Conservation (phyloP, 192 early-diverging fungal species). For the Coemansia sp. region DNA sequence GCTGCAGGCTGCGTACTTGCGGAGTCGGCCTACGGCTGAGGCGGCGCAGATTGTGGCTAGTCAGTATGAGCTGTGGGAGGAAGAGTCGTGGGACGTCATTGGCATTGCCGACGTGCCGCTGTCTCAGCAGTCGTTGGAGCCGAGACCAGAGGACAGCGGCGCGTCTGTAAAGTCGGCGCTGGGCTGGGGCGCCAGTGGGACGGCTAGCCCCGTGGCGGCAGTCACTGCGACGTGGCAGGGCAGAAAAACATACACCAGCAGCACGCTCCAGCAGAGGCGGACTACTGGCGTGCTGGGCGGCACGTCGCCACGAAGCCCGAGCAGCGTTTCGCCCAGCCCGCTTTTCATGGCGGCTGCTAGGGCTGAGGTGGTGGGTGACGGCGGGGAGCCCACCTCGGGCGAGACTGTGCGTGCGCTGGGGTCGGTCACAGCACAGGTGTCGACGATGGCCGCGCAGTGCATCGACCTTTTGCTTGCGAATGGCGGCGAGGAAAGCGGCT, state of each 20-base stretch:
- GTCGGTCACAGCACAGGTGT: conserved; percentile 38
- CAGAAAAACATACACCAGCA: conserved; percentile 38
- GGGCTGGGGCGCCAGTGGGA: background rate
- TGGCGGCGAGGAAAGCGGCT: background rate
- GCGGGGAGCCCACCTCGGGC: conserved; percentile 12
- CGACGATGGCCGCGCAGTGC: conserved; percentile 47
- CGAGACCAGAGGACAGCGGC: background rate
- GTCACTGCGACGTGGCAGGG: conserved; percentile 6
- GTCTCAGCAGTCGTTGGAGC: background rate
- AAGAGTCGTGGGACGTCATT: conserved; percentile 41
- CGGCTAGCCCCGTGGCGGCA: background rate
- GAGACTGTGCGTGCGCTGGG: conserved; percentile 33
- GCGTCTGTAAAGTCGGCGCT: background rate
- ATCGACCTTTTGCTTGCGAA: conserved; percentile 23
- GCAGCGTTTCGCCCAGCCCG: conserved; percentile 20
- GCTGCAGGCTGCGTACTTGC: conserved; percentile 68
- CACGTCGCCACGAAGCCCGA: conserved; percentile 23
- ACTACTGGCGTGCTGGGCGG: conserved; percentile 8
- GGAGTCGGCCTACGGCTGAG: conserved; percentile 58
- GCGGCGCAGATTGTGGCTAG: conserved; percentile 59
- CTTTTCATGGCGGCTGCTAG: background rate
- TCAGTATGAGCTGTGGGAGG: conserved; percentile 60
- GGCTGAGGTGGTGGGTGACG: background rate
- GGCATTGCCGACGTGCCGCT: background rate
- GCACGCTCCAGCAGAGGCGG: conserved; percentile 36